Evolutionary conservation across 2,329 filamentous ascomycete species (phyloP).

Genomic region (Davidsoniella virescens): DNA sequence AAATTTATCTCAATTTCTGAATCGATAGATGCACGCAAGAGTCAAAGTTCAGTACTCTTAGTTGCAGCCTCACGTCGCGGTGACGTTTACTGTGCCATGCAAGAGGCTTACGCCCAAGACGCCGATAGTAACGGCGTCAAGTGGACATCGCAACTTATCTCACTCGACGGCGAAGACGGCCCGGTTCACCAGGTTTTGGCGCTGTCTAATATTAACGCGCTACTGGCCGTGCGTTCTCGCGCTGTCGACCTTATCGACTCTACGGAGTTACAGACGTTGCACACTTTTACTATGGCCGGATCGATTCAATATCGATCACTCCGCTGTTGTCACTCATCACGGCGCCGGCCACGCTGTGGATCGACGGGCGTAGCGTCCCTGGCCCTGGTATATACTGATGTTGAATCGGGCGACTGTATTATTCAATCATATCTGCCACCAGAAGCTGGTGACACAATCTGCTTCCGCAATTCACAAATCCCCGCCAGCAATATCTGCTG

Average conservation of each 20-base stretch:
- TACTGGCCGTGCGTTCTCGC: conserved; percentile 41
- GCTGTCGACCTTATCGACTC: conserved; percentile 42
- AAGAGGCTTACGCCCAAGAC: neutral
- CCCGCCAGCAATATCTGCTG: conserved; percentile 29
- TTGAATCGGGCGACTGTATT: conserved; percentile 43
- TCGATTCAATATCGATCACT: conserved; percentile 43
- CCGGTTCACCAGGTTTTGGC: conserved; percentile 37
- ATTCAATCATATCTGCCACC: conserved; percentile 46
- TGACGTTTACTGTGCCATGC: neutral
- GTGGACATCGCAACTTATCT: conserved; percentile 35
- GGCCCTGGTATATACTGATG: conserved; percentile 46
- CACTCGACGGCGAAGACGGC: conserved; percentile 18
- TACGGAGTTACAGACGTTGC: conserved; percentile 31
- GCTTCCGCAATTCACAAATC: conserved; percentile 31
- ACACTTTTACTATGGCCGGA: conserved; percentile 41
- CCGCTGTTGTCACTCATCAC: conserved; percentile 39
- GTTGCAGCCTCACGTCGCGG: conserved; percentile 3
- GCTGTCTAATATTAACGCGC: conserved; percentile 39
- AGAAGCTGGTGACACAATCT: conserved; percentile 38
- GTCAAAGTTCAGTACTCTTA: neutral
- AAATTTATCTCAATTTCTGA: neutral
- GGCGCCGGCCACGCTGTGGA: conserved; percentile 35
- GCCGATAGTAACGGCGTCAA: conserved; percentile 13
- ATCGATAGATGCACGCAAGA: no score
- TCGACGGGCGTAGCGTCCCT: conserved; percentile 42